Evolutionary conservation across 805 yeast genomes (phyloP).

Genomic region (Yarrowia alimentaria): DNA sequence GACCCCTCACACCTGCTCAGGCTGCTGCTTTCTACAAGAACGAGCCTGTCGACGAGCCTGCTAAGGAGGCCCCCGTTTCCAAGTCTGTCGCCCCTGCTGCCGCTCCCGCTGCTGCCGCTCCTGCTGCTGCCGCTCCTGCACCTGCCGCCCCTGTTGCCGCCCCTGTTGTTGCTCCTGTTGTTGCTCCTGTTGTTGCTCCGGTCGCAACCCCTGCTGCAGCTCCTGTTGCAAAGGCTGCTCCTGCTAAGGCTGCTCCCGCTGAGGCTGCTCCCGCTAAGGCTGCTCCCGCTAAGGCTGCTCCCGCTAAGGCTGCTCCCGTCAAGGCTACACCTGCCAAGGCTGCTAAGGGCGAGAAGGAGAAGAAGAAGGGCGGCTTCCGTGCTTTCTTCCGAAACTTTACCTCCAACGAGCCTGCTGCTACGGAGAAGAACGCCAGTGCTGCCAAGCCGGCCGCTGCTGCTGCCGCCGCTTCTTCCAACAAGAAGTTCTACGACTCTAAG

Average conservation of each 20-base stretch:
- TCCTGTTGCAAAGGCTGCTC: neutral
- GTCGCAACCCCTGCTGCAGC: neutral
- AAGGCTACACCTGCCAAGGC: neutral
- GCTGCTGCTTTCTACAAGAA: conserved; percentile 12
- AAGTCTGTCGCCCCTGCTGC: neutral
- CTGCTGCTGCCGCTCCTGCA: neutral
- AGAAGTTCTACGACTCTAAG: neutral
- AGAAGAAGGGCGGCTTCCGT: conserved; percentile 26
- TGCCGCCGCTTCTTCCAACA: conserved; percentile 8
- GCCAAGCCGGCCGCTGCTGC: neutral
- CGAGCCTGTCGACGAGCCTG: conserved; percentile 28
- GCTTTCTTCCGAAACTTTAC: conserved; percentile 18
- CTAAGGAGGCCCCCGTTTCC: neutral
- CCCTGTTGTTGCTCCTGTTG: conserved; percentile 5
- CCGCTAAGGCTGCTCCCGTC: neutral
- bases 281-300: conserved; percentile 6
- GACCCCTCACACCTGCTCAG: conserved; percentile 16
- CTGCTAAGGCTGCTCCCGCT: conserved; percentile 3
- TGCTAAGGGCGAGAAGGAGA: conserved; percentile 9
- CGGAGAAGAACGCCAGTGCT: conserved; percentile 10
- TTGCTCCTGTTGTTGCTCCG: neutral
- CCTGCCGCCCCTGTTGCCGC: neutral
- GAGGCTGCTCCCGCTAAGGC: conserved; percentile 2
- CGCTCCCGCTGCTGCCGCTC: neutral
- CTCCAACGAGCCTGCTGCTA: conserved; percentile 19